phyloP scores from a whole-genome alignment of 108 stramenopile species.

The Nitzschia putrida region DNA sequence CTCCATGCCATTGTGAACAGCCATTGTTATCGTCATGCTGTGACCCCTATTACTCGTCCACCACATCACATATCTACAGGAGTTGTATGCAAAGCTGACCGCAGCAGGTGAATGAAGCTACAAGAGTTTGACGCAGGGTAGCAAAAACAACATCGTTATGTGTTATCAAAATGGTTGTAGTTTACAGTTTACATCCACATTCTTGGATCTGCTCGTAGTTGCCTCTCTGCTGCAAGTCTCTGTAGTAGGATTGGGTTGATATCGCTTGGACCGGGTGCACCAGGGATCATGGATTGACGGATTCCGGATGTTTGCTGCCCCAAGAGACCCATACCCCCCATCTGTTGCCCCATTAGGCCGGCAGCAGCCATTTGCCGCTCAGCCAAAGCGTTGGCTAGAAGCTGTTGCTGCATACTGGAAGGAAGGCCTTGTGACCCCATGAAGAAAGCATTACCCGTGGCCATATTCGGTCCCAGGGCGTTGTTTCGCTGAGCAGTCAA shows the following conservation, averaged over 20 bases:
- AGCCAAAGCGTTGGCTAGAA: conserved; percentile 1
- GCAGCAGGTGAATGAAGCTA: too few species aligned
- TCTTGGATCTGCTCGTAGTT: conserved; percentile 13
- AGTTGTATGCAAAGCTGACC: too few species aligned
- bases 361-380: conserved; percentile 11
- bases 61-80: too few species aligned
- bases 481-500: conserved; percentile 1
- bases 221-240: conserved; percentile 12
- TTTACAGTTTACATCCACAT: conserved; percentile 15
- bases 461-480: neutral
- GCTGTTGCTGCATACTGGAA: conserved; percentile 7
- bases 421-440: neutral
- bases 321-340: conserved; percentile 7
- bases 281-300: conserved; percentile 2
- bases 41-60: too few species aligned
- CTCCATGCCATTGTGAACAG: too few species aligned
- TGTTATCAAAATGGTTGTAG: too few species aligned
- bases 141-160: too few species aligned
- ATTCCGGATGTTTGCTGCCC: neutral
- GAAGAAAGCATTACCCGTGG: neutral
- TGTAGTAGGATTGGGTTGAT: conserved; percentile 18
- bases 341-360: neutral
- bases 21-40: too few species aligned
- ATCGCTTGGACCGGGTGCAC: neutral
- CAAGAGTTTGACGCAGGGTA: too few species aligned